phyloP scores from a whole-genome alignment of 2,329 filamentous ascomycete species.

The Aspergillus oerlinghausenensis region DNA sequence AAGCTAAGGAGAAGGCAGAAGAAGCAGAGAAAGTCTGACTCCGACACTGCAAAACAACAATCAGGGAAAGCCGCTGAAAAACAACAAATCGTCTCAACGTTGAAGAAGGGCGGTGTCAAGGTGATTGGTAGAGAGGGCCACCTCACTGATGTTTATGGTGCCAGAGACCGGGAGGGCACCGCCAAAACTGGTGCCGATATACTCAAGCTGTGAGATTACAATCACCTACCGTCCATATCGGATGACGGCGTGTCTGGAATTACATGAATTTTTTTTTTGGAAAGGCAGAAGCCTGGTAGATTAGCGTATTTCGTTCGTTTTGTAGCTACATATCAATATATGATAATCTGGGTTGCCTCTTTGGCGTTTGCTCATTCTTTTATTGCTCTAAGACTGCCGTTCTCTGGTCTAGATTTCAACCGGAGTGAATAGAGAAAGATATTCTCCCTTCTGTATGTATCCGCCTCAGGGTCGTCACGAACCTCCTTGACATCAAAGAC shows the following conservation, averaged over 20 bases:
- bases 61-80: slow-evolving; percentile 41
- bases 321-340: not conserved
- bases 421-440: slow-evolving; percentile 38
- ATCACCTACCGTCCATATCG: not conserved
- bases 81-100: slow-evolving; percentile 57
- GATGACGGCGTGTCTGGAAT: not conserved
- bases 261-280: not conserved
- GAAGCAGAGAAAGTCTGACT: slow-evolving; percentile 66
- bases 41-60: slow-evolving; percentile 44
- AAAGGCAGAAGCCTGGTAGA: not conserved
- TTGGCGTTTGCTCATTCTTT: not conserved
- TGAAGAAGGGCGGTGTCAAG: slow-evolving; percentile 84
- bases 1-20: slow-evolving; percentile 74
- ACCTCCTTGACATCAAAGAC: slow-evolving; percentile 60
- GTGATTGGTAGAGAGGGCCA: slow-evolving; percentile 88
- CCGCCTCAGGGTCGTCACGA: slow-evolving; percentile 48
- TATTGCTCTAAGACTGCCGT: not conserved
- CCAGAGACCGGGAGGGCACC: slow-evolving; percentile 54
- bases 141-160: slow-evolving; percentile 77
- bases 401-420: slow-evolving; percentile 13
- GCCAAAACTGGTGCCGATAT: slow-evolving; percentile 25
- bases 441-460: slow-evolving; percentile 34
- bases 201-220: slow-evolving; percentile 31
- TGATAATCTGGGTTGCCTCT: not conserved
- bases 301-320: not conserved